phyloP scores from a whole-genome alignment of 176 grass and related monocot genomes.

The Lolium rigidum region DNA sequence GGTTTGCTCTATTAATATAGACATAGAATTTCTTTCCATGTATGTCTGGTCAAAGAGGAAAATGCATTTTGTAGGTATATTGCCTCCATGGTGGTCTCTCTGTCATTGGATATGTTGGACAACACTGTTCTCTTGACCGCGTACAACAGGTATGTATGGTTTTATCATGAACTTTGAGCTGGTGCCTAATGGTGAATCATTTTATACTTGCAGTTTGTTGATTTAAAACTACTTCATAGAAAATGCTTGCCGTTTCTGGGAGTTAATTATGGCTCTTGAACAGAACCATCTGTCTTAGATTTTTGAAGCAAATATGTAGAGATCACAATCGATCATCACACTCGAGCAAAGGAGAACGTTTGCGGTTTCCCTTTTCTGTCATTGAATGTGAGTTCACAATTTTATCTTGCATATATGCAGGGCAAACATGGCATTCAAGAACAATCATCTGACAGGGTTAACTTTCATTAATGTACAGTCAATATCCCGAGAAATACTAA shows the following conservation, averaged over 20 bases:
- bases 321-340: constrained; percentile 12
- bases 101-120: constrained; percentile 94
- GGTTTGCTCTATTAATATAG: background rate
- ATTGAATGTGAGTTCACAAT: background rate
- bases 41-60: constrained; percentile 25
- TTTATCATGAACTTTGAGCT: constrained; percentile 9
- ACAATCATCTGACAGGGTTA: background rate
- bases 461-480: background rate
- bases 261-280: constrained; percentile 21
- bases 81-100: constrained; percentile 98
- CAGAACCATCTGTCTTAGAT: constrained; percentile 21
- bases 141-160: constrained; percentile 80
- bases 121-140: constrained; percentile 87
- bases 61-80: constrained; percentile 66
- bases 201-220: background rate
- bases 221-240: constrained; percentile 19
- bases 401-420: constrained; percentile 28
- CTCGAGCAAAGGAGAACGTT: background rate
- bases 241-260: background rate
- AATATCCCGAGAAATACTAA: background rate
- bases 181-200: constrained; percentile 28
- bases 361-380: background rate
- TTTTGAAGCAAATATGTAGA: constrained; percentile 1
- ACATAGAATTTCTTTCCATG: constrained; percentile 1
- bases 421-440: background rate